phyloP scores from a whole-genome alignment of 1,284 basidiomycete genomes.

The Irpex sp. region DNA sequence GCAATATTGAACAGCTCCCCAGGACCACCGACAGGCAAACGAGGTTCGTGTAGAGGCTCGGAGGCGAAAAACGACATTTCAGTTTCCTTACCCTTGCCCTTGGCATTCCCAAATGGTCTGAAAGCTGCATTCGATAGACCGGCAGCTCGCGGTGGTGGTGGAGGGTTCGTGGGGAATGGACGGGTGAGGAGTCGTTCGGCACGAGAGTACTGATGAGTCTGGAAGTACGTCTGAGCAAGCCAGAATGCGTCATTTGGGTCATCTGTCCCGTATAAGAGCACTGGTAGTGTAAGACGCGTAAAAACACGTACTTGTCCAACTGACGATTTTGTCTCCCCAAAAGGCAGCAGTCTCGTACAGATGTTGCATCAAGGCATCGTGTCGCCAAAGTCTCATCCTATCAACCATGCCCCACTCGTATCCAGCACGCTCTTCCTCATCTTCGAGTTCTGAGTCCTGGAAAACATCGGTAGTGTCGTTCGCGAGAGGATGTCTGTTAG shows the following conservation, averaged over 20 bases:
- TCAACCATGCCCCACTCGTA: constrained; percentile 84
- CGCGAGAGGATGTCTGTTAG: constrained; percentile 61
- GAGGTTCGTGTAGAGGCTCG: constrained; percentile 26
- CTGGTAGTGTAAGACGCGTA: not conserved
- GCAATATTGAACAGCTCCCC: constrained; percentile 62
- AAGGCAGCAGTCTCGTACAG: constrained; percentile 96
- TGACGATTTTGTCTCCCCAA: constrained; percentile 96
- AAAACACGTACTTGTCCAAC: constrained; percentile 81
- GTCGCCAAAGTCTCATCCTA: constrained; percentile 94
- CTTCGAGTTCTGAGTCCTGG: constrained; percentile 47
- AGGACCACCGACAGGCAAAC: constrained; percentile 59
- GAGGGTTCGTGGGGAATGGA: constrained; percentile 57
- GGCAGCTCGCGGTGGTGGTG: constrained; percentile 30
- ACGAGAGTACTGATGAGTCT: constrained; percentile 91
- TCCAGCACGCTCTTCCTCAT: constrained; percentile 45
- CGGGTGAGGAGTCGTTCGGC: constrained; percentile 88
- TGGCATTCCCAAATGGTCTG: constrained; percentile 21
- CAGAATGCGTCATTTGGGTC: constrained; percentile 98
- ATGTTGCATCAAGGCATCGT: constrained; percentile 97
- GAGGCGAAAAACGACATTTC: constrained; percentile 14
- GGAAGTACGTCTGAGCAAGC: constrained; percentile 96
- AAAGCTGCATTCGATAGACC: constrained; percentile 40
- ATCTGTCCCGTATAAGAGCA: constrained; percentile 40
- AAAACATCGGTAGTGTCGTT: constrained; percentile 75
- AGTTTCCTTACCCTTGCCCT: constrained; percentile 62